Base-by-base conservation (phyloP, 768 basidiomycete species). In the Suillus bovinus region DNA sequence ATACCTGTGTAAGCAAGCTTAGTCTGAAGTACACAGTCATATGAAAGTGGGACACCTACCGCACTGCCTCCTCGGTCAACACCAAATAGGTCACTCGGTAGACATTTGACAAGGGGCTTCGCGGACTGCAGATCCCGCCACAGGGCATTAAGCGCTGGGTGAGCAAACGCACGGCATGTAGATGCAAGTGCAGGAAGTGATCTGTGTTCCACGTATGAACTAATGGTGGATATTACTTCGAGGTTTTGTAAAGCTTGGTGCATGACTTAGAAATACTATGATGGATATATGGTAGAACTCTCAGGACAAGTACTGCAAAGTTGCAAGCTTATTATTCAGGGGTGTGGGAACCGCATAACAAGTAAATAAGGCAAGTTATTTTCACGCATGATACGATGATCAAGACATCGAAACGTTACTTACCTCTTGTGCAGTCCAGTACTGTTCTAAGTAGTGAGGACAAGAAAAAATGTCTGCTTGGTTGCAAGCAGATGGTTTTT, bases 101-200 rank as follows among this genome's bases (percentile, higher is more conserved):
- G 17, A 53, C 58, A 58, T 2, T 3, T 29, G 42, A 71, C 8
- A 24, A 72, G 65, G 3, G 71, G 71, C 24, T 60, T 42, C 0
- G 74, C 53, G 5, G 59, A 70, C 36, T 60, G 70, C 47, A 72
- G 31, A 34, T 67, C 57, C 34, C 58, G 59, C 71, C 72, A 74
- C 1, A 74, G 36, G 46, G 64, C 72, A 52, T 72, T 65, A 3
- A 72, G 56, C 39, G 72, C 71, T 29, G 69, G 67, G 46, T 65
- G 63, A 4, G 55, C 58, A 42, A 49, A 49, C 2, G 7, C 27
- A 9, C 47, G 27, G 27, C 47, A 49, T 49, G 47, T 29, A 9
- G 47, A 49, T 27, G 47, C 47, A 49, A 49, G 17, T 29, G 47
- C 27, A 17, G 47, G 24, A 49, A 49, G 24, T 0, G 24, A 27